Evolutionary conservation across 768 basidiomycete species (phyloP).

Genomic region (Tulasnella sp.): DNA sequence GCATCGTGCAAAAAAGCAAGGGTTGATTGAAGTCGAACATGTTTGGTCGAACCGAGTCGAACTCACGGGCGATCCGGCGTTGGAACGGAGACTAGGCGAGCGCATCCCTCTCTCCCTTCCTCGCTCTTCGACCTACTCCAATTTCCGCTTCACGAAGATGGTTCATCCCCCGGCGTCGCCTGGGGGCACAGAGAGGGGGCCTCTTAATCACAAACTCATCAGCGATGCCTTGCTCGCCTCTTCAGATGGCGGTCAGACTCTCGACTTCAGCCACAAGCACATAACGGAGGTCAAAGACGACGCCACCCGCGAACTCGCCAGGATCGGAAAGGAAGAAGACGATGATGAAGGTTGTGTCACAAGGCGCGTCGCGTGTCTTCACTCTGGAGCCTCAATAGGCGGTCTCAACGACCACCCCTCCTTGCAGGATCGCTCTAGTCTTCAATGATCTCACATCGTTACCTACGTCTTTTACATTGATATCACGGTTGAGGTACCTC

Average conservation of each 20-base stretch:
- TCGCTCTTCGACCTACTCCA: not conserved
- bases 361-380: slow-evolving; percentile 29
- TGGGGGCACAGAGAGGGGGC: not conserved
- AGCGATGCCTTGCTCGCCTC: slow-evolving; percentile 61
- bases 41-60: slow-evolving; percentile 9
- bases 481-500: slow-evolving; percentile 75
- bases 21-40: slow-evolving; percentile 15
- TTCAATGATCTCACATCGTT: slow-evolving; percentile 77
- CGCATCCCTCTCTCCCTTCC: not conserved
- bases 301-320: slow-evolving; percentile 73
- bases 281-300: slow-evolving; percentile 70
- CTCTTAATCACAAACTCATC: slow-evolving; percentile 54
- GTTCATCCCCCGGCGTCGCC: not conserved
- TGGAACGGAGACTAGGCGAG: slow-evolving; percentile 19
- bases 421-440: slow-evolving; percentile 71
- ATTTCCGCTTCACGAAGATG: not conserved
- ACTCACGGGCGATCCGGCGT: slow-evolving; percentile 12
- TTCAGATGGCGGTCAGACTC: slow-evolving; percentile 72
- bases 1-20: not conserved
- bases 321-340: slow-evolving; percentile 47
- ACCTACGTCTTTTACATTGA: slow-evolving; percentile 65
- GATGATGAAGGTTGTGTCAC: slow-evolving; percentile 43
- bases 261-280: slow-evolving; percentile 76
- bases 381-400: not conserved
- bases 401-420: not conserved